phyloP scores from a whole-genome alignment of 2,329 filamentous ascomycete species.

The Fusarium metavorans region DNA sequence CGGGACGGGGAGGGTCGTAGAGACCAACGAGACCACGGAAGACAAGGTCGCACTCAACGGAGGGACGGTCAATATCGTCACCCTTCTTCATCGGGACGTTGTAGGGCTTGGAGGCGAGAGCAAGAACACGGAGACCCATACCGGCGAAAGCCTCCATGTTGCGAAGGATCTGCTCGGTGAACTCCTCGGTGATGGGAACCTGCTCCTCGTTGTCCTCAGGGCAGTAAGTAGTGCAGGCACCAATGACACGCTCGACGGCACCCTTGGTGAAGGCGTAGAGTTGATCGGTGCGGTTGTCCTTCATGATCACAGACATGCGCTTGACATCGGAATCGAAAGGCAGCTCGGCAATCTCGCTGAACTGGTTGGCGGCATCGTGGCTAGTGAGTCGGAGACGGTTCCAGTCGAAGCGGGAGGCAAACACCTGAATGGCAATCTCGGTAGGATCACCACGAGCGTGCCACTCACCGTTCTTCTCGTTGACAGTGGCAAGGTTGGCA shows the following conservation, averaged over 20 bases:
- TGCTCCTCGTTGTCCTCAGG: constrained; percentile 51
- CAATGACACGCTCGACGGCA: constrained; percentile 76
- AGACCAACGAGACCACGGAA: constrained; percentile 77
- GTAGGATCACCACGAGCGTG: constrained; percentile 74
- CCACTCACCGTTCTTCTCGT: constrained; percentile 62
- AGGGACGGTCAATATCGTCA: constrained; percentile 61
- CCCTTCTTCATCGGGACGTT: constrained; percentile 53
- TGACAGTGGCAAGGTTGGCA: constrained; percentile 65
- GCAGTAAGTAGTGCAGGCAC: constrained; percentile 66
- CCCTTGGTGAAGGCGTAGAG: constrained; percentile 66
- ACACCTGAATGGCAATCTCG: constrained; percentile 79
- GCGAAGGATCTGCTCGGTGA: constrained; percentile 66
- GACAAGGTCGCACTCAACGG: constrained; percentile 69
- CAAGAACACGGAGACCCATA: constrained; percentile 75
- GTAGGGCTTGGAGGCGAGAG: constrained; percentile 65
- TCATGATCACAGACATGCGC: constrained; percentile 78
- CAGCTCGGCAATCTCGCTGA: constrained; percentile 72
- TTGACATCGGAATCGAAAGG: constrained; percentile 80
- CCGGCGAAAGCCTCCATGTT: constrained; percentile 74
- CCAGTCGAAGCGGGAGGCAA: constrained; percentile 74
- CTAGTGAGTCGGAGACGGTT: constrained; percentile 66
- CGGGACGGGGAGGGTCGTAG: constrained; percentile 77
- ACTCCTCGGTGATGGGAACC: constrained; percentile 62
- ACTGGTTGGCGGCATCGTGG: constrained; percentile 56
- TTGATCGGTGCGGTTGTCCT: constrained; percentile 50